Base-by-base conservation (phyloP, 352 stramenopile species). In the Phytophthora pistaciae region DNA sequence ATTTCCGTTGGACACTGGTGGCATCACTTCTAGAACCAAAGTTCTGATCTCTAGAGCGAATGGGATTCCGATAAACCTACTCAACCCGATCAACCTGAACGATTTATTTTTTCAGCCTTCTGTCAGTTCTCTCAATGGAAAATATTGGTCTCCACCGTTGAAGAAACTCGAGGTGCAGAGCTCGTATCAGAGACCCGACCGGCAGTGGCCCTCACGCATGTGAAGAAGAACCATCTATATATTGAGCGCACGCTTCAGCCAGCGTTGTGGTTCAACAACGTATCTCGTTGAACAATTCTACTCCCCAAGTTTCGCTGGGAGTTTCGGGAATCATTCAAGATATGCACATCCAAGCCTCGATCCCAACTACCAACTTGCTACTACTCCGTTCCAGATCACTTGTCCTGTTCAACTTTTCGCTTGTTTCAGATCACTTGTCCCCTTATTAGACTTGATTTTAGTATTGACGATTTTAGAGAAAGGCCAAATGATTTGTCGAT, bases 41-140 rank as follows among this genome's bases (percentile, higher is more conserved):
- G 5, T 46, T 18, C 40, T 55, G 36, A 10, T 42, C 1, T 42
- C 36, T 7, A 42, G 36, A 10, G 36, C 36, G 11, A 10, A 10
- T 42, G 49, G 44, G 18, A 53, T 21, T n/a, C 40, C 40, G 16
- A 18, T 48, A 7, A 20, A 48, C 6, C 60, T 44, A 8, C 52
- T 68, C 3, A 62, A n/a, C 27, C 61, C 61, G 3, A 68, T 68
- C 16, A 68, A 68, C 16, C 14, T 33, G 5, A 25, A 48, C 10
- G 50, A 25, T 36, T 66, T 59, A 5, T 42, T 42, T 42, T 42
- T 42, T 11, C 36, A 42, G 36, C 36, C 10, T 11, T 44, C 48
- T 29, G 60, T 67, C 20, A 53, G 40, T 20, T 27, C 11, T 56
- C 50, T 13, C 21, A 67, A 21, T 67, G 60, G 60, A 67, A 60